phyloP scores from a whole-genome alignment of 306 rosid species.

The Castanospermum australe region DNA sequence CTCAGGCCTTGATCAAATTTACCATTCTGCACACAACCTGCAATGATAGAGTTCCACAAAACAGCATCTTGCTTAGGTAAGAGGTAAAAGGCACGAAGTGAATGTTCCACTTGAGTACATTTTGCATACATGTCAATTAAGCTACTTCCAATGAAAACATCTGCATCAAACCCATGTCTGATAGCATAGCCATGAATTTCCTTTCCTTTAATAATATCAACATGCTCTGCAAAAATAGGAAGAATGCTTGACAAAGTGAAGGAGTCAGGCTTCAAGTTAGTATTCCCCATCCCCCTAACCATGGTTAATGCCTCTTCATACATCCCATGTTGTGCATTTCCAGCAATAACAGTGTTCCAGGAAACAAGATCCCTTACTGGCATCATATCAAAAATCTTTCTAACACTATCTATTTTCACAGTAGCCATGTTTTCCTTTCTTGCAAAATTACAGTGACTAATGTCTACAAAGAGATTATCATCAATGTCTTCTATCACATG shows the following conservation, averaged over 20 bases:
- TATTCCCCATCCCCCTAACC: constrained; percentile 62
- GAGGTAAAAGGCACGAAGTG: constrained; percentile 47
- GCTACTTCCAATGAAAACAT: constrained; percentile 78
- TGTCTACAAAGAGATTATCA: background rate
- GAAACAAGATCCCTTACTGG: constrained; percentile 71
- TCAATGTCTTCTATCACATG: background rate
- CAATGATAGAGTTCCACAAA: constrained; percentile 84
- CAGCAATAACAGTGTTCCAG: constrained; percentile 81
- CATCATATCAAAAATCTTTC: constrained; percentile 76
- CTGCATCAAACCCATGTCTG: constrained; percentile 62
- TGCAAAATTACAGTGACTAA: background rate
- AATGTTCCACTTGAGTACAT: constrained; percentile 54
- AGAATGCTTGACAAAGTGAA: constrained; percentile 83
- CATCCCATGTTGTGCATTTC: constrained; percentile 70
- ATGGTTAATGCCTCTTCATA: constrained; percentile 50
- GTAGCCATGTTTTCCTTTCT: background rate
- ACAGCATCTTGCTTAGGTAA: constrained; percentile 52
- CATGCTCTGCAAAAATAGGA: constrained; percentile 74
- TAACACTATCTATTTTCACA: constrained; percentile 31
- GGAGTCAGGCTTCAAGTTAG: constrained; percentile 61
- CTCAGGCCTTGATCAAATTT: constrained; percentile 61
- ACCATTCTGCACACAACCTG: constrained; percentile 89
- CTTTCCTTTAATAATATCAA: constrained; percentile 62
- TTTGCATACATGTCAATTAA: constrained; percentile 90
- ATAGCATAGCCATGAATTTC: constrained; percentile 78